Percentiles rank a stretch among this genome's conserved stretches.
Evolutionary conservation across 1,139 yeast genomes (phyloP).

Genomic region (Scheffersomyces segobiensis): DNA sequence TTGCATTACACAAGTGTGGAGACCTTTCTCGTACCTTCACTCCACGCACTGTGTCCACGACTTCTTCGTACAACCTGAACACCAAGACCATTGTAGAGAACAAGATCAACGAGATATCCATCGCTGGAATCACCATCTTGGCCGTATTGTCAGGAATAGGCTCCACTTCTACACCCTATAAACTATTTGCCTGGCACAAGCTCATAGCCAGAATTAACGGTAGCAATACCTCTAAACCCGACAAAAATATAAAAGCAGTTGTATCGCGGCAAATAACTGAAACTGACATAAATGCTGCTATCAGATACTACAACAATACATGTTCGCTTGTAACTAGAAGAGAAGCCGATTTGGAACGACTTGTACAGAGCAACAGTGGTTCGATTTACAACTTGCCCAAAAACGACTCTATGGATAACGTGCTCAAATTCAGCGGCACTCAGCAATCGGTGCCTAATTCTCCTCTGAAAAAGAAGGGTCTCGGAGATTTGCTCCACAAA

Average conservation of each 20-base stretch:
- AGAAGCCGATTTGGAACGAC: slow-evolving; percentile 27
- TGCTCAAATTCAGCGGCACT: slow-evolving; percentile 8
- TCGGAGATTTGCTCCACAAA: slow-evolving; percentile 34
- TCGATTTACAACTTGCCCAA: slow-evolving; percentile 25
- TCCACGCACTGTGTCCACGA: slow-evolving; percentile 12
- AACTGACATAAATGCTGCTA: slow-evolving; percentile 28
- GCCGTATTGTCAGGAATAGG: slow-evolving; percentile 76
- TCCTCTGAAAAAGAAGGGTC: slow-evolving; percentile 10
- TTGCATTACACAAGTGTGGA: slow-evolving; percentile 38
- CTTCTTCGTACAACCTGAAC: slow-evolving; percentile 11
- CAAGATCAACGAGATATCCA: slow-evolving; percentile 60
- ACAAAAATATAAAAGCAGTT: not conserved
- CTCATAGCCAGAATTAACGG: slow-evolving; percentile 3
- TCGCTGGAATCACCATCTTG: slow-evolving; percentile 72
- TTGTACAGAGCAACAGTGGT: slow-evolving; percentile 25
- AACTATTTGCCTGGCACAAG: slow-evolving; percentile 14
- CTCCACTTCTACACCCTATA: slow-evolving; percentile 64
- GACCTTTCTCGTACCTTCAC: slow-evolving; percentile 32
- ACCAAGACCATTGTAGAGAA: slow-evolving; percentile 33
- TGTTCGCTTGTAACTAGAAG: slow-evolving; percentile 34
- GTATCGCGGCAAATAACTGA: slow-evolving; percentile 12
- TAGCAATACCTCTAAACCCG: not conserved
- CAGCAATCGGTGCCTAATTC: not conserved
- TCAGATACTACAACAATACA: slow-evolving; percentile 43
- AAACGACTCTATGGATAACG: slow-evolving; percentile 11